These are phyloP conservation scores for Corylus avellana DNA, from an alignment of 306 rosid genomes.

Conservation along the genomic window DNA sequence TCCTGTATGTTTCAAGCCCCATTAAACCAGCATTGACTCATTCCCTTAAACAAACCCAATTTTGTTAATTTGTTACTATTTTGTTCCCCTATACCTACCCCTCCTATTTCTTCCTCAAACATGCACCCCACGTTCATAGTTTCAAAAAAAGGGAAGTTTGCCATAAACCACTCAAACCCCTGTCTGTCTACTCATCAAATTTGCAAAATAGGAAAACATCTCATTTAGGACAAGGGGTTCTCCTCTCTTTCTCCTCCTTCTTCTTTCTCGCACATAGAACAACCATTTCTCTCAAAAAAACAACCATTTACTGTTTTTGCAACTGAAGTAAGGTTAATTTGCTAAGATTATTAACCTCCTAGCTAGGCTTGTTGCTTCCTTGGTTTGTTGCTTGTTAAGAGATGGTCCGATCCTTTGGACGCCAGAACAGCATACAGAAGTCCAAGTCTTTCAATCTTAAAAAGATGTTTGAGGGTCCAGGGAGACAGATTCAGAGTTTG, in stretches of 20 bases:
- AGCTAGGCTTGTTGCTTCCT: slow-evolving; percentile 1
- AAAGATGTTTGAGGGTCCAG: slow-evolving; percentile 65
- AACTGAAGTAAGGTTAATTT: background rate
- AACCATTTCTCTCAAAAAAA: background rate
- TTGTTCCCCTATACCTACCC: background rate
- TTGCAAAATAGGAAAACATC: slow-evolving; percentile 4
- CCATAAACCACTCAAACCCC: background rate
- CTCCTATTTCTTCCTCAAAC: slow-evolving; percentile 36
- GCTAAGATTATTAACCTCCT: background rate
- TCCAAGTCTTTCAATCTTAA: slow-evolving; percentile 66
- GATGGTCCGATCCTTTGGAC: slow-evolving; percentile 68
- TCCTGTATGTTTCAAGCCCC: slow-evolving; percentile 26
- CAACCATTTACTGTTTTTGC: background rate
- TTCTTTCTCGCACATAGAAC: slow-evolving; percentile 28
- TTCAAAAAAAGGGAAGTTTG: background rate
- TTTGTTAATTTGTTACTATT: background rate
- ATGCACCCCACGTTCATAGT: slow-evolving; percentile 32
- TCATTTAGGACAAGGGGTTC: slow-evolving; percentile 31
- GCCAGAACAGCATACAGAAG: slow-evolving; percentile 56
- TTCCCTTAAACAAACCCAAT: slow-evolving; percentile 33
- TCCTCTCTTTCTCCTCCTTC: slow-evolving; percentile 13
- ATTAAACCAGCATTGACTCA: slow-evolving; percentile 34
- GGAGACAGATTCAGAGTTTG: slow-evolving; percentile 54
- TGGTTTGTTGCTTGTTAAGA: slow-evolving; percentile 29
- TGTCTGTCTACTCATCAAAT: background rate